A percentile compares a stretch with the other conserved stretches of the same genome.
These are phyloP conservation scores for Brassica hybrid DNA, from an alignment of 441 rosid species.

Conservation along the genomic window DNA sequence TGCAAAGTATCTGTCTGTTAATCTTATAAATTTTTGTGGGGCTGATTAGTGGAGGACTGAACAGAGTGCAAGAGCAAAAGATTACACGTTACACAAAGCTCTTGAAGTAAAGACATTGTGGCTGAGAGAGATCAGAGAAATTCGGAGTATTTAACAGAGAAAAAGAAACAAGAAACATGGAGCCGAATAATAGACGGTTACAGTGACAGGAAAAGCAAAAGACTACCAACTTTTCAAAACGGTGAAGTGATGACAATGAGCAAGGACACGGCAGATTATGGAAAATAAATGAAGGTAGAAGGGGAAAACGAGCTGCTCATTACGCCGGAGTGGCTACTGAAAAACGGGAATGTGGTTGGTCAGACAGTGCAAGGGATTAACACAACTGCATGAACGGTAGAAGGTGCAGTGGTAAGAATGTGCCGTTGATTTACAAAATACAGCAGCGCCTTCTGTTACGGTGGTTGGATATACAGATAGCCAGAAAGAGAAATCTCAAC, in stretches of 20 bases:
- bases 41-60: slow-evolving; percentile 6
- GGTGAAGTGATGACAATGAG: slow-evolving; percentile 34
- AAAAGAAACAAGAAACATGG: slow-evolving; percentile 44
- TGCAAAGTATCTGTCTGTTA: too few species aligned
- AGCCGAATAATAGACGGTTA: slow-evolving; percentile 35
- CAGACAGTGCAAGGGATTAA: slow-evolving; percentile 76
- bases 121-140: slow-evolving; percentile 47
- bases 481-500: slow-evolving; percentile 66
- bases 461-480: slow-evolving; percentile 63
- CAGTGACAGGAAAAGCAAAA: slow-evolving; percentile 42
- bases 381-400: slow-evolving; percentile 51
- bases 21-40: too few species aligned
- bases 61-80: slow-evolving; percentile 41
- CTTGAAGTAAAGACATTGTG: slow-evolving; percentile 45
- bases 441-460: slow-evolving; percentile 53
- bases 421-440: slow-evolving; percentile 66
- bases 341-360: slow-evolving; percentile 52
- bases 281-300: slow-evolving; percentile 57
- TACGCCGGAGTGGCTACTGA: slow-evolving; percentile 63
- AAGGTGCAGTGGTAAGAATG: slow-evolving; percentile 51
- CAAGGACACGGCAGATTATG: slow-evolving; percentile 42
- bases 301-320: slow-evolving; percentile 54
- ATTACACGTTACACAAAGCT: slow-evolving; percentile 21
- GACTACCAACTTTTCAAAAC: slow-evolving; percentile 36
- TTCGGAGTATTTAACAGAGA: slow-evolving; percentile 42